These are phyloP conservation scores for Puccinia horiana DNA, from an alignment of 1,284 basidiomycete species.

Conservation along the genomic window DNA sequence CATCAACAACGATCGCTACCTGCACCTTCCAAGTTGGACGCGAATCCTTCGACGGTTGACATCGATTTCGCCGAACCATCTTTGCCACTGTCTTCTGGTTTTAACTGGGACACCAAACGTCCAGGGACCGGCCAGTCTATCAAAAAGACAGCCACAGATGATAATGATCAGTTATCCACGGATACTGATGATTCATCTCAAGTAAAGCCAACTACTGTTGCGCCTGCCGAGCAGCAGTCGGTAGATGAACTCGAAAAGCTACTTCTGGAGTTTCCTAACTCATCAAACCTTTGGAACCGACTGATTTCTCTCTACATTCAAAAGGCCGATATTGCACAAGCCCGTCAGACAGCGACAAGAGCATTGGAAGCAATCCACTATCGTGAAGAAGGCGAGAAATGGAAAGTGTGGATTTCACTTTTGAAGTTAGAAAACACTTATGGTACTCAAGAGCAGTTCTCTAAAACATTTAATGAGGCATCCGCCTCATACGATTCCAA, in stretches of 20 bases:
- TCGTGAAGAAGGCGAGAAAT: constrained; percentile 91
- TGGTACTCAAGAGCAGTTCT: constrained; percentile 78
- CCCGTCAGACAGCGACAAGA: constrained; percentile 78
- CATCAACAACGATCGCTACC: neutral
- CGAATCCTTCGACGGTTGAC: constrained; percentile 11
- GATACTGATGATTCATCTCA: neutral
- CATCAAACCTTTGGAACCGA: constrained; percentile 97
- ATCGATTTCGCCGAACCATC: constrained; percentile 33
- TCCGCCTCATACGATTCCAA: constrained; percentile 87
- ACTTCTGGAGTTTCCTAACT: constrained; percentile 92
- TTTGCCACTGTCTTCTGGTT: constrained; percentile 31
- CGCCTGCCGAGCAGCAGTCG: constrained; percentile 71
- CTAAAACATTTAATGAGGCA: constrained; percentile 83
- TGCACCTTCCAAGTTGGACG: neutral
- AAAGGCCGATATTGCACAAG: constrained; percentile 91
- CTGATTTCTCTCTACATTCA: constrained; percentile 99
- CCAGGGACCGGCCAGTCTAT: neutral
- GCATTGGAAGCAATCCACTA: constrained; percentile 87
- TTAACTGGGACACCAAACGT: constrained; percentile 25
- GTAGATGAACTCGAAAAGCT: constrained; percentile 91
- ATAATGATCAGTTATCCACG: neutral
- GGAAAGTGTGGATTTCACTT: constrained; percentile 97
- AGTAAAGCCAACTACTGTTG: neutral
- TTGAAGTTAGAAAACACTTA: constrained; percentile 94
- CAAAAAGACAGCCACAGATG: neutral